Percentiles rank a stretch among this genome's conserved stretches.
Evolutionary conservation across 805 yeast genomes (phyloP).

Genomic region (Ascoidea asiatica): DNA sequence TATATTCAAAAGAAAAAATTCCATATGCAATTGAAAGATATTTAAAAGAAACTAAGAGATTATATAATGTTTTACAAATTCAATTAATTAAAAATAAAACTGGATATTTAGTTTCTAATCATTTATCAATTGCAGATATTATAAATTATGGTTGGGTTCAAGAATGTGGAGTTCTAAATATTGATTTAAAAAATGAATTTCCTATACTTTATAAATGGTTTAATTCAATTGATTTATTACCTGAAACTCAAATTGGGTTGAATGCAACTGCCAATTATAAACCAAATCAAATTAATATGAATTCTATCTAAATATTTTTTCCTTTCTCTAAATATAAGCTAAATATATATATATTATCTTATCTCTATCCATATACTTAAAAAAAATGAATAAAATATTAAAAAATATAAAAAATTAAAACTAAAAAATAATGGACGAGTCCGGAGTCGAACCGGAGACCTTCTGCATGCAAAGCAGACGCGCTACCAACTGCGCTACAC

Average conservation of each 20-base stretch:
- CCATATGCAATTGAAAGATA: conserved; percentile 43
- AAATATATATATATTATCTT: too few relatives aligned
- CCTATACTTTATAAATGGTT: conserved; percentile 30
- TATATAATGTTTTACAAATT: conserved; percentile 39
- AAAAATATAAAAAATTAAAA: too few relatives aligned
- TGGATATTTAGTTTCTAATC: conserved; percentile 50
- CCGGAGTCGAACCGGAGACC: conserved; percentile 51
- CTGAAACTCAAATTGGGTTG: conserved; percentile 22
- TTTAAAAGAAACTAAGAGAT: conserved; percentile 34
- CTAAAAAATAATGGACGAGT: conserved; percentile 50
- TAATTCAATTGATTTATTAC: conserved; percentile 19
- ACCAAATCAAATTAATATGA: too few relatives aligned
- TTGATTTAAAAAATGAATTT: conserved; percentile 22
- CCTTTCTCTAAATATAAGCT: too few relatives aligned
- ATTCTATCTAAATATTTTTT: too few relatives aligned
- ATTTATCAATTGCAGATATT: conserved; percentile 46
- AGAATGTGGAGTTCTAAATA: conserved; percentile 9
- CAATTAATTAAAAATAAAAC: conserved; percentile 30
- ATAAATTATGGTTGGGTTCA: conserved; percentile 34
- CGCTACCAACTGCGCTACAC: conserved; percentile 55
- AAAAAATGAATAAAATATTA: too few relatives aligned
- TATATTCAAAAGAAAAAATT: conserved; percentile 33
- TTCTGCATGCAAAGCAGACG: conserved; percentile 48
- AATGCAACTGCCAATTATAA: not conserved
- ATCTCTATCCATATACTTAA: too few relatives aligned